Base-by-base conservation (phyloP, 2,329 filamentous ascomycete genomes). In the Hypoxylon sp. region DNA sequence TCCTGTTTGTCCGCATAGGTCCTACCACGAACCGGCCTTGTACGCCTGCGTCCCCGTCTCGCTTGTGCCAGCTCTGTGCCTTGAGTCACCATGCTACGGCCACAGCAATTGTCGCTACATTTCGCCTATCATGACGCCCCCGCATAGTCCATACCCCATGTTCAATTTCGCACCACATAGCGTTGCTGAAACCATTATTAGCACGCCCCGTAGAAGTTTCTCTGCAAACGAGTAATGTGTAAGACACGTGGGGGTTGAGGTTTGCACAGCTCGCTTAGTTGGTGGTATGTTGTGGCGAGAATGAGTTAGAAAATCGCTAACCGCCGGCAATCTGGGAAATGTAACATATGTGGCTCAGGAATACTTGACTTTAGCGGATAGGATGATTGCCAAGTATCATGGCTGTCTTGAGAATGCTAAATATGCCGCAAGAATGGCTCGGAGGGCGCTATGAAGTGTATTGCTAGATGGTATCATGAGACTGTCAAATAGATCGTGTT, bases 31-130 rank as follows among this genome's bases (percentile, higher is more conserved):
- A 29, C 55, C 54, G 1, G 32, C 63, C 35, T 17, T 58, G 6
- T 70, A 72, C 39, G 59, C 67, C 52, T 70, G 62, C 35, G 59
- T 70, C 42, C 62, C 67, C 32, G 59, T 72, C 17, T 65, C 69
- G 11, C 13, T 72, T n/a, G 46, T 68, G 3, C 59, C 69, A 11
- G 62, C 69, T 21, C 56, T 72, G 0, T 64, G 65, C 19, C 64
- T 72, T 27, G 69, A 72, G 53, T 29, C 64, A 17, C 29, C 62
- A 3, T 66, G 56, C 48, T 66, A 59, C 17, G 48, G 60, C 11
- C 62, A 71, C n/a, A 32, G 17, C 19, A 39, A 31, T 58, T 63
- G 44, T 7, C 63, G 61, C 52, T 62, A 58, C 19, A 17, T 50
- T 6, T 37, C 62, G 29, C 62, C 67, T 46, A 46, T 63, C 1